A percentile compares a stretch with the other conserved stretches of the same genome.
Conservation (phyloP, 1,284 basidiomycete species). For the Sporisorium graminicola region DNA sequence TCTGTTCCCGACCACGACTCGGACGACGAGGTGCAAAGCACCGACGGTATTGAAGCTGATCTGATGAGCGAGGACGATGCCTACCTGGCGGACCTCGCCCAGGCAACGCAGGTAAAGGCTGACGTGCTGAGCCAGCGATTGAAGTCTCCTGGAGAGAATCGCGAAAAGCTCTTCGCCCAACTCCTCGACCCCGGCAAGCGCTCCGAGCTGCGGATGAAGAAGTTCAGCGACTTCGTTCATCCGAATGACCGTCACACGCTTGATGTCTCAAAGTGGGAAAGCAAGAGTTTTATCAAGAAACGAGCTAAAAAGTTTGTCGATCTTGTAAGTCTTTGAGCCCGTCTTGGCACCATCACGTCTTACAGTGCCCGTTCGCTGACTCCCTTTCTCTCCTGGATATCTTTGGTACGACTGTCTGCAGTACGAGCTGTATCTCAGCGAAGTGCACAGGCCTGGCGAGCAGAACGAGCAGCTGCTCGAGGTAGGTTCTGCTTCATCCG, state of each 20-base stretch:
- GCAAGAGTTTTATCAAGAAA: constrained; percentile 14
- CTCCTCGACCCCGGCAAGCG: constrained; percentile 15
- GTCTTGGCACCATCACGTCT: background rate
- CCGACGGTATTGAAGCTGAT: background rate
- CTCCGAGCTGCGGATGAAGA: constrained; percentile 12
- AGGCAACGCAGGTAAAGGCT: background rate
- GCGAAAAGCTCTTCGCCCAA: background rate
- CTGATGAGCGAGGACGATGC: constrained; percentile 3
- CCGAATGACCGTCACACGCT: background rate
- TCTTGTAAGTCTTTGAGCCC: constrained; percentile 6
- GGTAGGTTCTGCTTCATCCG: background rate
- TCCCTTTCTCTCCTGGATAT: background rate
- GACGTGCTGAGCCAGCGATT: background rate
- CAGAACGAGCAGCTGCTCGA: background rate
- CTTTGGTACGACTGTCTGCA: background rate
- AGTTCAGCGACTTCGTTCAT: constrained; percentile 22
- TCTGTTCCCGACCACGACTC: background rate
- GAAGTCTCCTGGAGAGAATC: background rate
- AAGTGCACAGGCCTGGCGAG: background rate
- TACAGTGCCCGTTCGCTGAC: background rate
- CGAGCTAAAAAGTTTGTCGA: constrained; percentile 13
- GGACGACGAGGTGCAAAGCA: background rate
- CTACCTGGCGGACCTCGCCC: background rate
- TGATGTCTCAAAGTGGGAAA: constrained; percentile 1
- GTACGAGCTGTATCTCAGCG: background rate